Base-by-base conservation (phyloP, 768 basidiomycete genomes). In the Mycena galericulata region DNA sequence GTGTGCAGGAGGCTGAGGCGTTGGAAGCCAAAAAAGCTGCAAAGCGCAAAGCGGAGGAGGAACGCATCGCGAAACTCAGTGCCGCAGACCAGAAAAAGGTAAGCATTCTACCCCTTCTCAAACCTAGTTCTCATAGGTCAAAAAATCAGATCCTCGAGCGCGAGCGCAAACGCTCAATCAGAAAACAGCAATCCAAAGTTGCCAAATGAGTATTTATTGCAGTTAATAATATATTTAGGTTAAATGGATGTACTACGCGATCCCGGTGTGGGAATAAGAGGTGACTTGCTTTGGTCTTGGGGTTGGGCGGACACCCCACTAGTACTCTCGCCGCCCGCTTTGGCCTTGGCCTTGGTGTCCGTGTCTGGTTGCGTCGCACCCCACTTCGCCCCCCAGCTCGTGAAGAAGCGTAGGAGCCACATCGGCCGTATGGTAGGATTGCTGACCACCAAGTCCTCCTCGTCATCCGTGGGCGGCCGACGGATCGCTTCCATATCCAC, bases 31-130 rank as follows among this genome's bases (percentile, higher is more conserved):
- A 89, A 78, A 88, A 88, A 61, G 87, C 88, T 8, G 91, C 89
- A 36, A 94, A 93, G 79, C 88, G 88, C 69, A 88, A 85, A 76
- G 89, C 87, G 3, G 92, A 93, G 76, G 86, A 94, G 70, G 94
- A 93, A 67, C 85, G 88, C 70, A 77, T 94, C 45, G 83, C 91
- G 36, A 90, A 88, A 74, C 85, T 96, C 62, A 92, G 90, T 73
- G 85, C 93, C 32, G 86, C 89, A 22, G 93, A 95, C 72, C 94
- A 95, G 82, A 89, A 90, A 83, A 96, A 95, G 89, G 92, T 90
- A n/a, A n/a, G n/a, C n/a, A n/a, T n/a, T n/a, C n/a, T n/a, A n/a
- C n/a, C n/a, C n/a, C n/a, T n/a, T n/a, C n/a, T n/a, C n/a, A n/a
- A n/a, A n/a, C n/a, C n/a, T n/a, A n/a, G n/a, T n/a, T n/a, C n/a